Conservation (phyloP, 345 rosid species). For the Gossypium longicalyx region DNA sequence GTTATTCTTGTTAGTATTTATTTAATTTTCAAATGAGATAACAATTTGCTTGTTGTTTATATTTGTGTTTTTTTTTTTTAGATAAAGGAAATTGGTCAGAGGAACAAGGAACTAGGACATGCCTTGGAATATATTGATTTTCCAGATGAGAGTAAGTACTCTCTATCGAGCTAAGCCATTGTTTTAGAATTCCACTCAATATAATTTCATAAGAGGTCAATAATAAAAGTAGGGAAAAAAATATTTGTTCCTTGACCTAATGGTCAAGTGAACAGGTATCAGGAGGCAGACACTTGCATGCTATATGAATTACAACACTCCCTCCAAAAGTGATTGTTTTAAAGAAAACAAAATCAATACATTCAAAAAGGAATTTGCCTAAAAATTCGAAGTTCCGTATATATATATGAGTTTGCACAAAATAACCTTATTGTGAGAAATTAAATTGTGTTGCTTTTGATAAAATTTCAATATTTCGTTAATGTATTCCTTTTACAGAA, state of each 20-base stretch:
- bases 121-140: conserved; percentile 41
- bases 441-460: background rate
- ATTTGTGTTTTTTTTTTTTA: conserved; percentile 12
- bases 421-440: conserved; percentile 2
- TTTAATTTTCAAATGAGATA: background rate
- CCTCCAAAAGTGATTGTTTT: background rate
- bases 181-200: background rate
- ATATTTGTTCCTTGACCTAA: conserved; percentile 23
- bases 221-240: background rate
- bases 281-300: conserved; percentile 47
- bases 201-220: background rate
- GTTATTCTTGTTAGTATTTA: background rate
- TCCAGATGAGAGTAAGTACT: conserved; percentile 54
- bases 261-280: conserved; percentile 43
- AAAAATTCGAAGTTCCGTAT: background rate
- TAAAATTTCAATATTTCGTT: conserved; percentile 1
- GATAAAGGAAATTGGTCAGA: conserved; percentile 27
- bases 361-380: conserved; percentile 1
- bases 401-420: background rate
- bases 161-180: background rate
- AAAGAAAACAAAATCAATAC: background rate
- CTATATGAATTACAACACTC: conserved; percentile 30
- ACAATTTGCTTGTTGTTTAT: background rate
- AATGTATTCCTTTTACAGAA: conserved; percentile 27
- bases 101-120: background rate